Base-by-base conservation (phyloP, 345 rosid species). In the Euphorbia peplus region DNA sequence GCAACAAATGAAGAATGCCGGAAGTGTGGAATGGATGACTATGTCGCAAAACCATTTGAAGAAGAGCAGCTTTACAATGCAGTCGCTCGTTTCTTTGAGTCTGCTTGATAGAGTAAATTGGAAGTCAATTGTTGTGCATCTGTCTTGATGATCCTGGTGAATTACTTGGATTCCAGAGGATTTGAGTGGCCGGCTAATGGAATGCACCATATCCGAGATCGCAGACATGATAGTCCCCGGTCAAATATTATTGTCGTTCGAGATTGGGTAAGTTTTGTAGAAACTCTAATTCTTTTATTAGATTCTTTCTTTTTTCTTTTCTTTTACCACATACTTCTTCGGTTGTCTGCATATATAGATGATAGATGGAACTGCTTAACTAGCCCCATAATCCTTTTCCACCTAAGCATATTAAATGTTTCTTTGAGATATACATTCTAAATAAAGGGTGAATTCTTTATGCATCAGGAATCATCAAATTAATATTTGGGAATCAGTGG, bases 1-100 rank as follows among this genome's bases (percentile, higher is more conserved):
- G 92, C 87, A 70, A 87, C 91, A 50, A 81, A 83, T 39, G 96
- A 90, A 72, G 75, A 84, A 69, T 90, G 96, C 73, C 24, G 81
- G 73, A 82, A 82, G 73, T 89, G 92, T 68, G 98, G 97, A 70
- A 93, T 93, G 96, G 92, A 93, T 80, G 93, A 80, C 67, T 87
- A 80, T 58, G 93, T 93, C 21, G 80, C 90, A 1, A 93, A 93
- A 79, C 98, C 97, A 14, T 87, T 93, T 64, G 92, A 86, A 68
- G 97, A 87, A 70, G 86, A 81, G 75, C 86, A 85, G 76, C 96
- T 93, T 70, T 93, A 91, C 74, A 24, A 82, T 25, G 89, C 97
- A 0, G 93, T 88, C 63, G 88, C 93, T 62, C 81, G 58, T 35
- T 89, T 91, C 79, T 89, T 87, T 21, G 80, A 83, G 74, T 68